Percentiles rank a stretch among this genome's conserved stretches.
phyloP scores from a whole-genome alignment of 2,329 filamentous ascomycete species.

The Penicillium frequentans region DNA sequence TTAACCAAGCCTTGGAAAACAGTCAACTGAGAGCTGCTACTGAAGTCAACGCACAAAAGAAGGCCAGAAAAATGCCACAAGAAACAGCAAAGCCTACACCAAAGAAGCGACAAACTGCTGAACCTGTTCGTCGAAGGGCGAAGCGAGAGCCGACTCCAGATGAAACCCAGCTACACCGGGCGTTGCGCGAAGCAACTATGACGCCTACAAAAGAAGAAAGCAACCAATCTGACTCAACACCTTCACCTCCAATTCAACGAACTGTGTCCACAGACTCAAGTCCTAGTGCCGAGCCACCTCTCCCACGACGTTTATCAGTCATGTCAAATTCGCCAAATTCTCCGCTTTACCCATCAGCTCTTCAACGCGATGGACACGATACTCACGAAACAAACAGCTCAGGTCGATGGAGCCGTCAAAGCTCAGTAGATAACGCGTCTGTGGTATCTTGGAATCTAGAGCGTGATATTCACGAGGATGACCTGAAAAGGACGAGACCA shows the following conservation, averaged over 20 bases:
- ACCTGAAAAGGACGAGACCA: conserved; percentile 35
- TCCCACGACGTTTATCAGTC: conserved; percentile 15
- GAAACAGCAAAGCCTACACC: neutral
- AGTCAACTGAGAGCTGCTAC: neutral
- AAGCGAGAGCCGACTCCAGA: conserved; percentile 38
- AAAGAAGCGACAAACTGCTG: neutral
- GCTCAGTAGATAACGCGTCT: conserved; percentile 34
- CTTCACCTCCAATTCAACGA: conserved; percentile 35
- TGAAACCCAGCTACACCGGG: conserved; percentile 30
- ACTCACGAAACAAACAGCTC: conserved; percentile 17
- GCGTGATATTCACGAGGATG: conserved; percentile 37
- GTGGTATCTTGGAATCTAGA: conserved; percentile 36
- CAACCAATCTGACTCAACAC: conserved; percentile 30
- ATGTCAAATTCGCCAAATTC: conserved; percentile 19
- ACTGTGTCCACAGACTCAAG: conserved; percentile 35
- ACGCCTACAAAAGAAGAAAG: conserved; percentile 15
- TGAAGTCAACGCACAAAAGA: neutral
- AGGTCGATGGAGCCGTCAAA: conserved; percentile 12
- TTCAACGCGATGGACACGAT: conserved; percentile 20
- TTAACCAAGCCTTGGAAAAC: conserved; percentile 1
- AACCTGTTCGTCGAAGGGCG: conserved; percentile 12
- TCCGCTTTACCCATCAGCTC: conserved; percentile 31
- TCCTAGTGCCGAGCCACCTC: conserved; percentile 25
- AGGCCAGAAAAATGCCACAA: neutral
- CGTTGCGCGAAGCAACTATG: conserved; percentile 28